Percentiles rank a stretch among this genome's conserved stretches.
Conservation (phyloP, 176 grass and related monocot species). For the Thinopyrum elongatum region DNA sequence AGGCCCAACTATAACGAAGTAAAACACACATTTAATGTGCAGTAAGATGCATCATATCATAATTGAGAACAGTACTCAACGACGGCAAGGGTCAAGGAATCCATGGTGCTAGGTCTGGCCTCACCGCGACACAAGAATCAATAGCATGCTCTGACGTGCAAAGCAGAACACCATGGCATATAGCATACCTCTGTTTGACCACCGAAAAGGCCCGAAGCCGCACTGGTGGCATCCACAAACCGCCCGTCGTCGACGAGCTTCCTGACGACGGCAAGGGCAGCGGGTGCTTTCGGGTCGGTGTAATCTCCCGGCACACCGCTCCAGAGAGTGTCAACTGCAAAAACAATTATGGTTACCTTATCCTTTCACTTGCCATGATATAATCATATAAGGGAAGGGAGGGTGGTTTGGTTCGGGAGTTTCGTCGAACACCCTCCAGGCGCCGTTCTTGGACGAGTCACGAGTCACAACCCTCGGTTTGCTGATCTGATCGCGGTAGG, state of each 20-base stretch:
- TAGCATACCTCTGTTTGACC: conserved; percentile 45
- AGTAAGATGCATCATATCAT: background rate
- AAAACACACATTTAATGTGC: background rate
- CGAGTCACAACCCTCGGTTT: background rate
- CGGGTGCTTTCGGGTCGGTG: conserved; percentile 43
- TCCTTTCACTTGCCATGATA: background rate
- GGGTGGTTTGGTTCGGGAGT: background rate
- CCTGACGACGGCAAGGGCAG: conserved; percentile 53
- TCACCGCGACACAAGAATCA: background rate
- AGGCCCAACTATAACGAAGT: too few relatives aligned
- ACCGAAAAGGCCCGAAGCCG: conserved; percentile 48
- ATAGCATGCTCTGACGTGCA: background rate
- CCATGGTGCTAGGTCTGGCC: background rate
- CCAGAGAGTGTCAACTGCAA: conserved; percentile 51
- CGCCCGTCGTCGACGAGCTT: conserved; percentile 53
- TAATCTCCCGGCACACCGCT: conserved; percentile 64
- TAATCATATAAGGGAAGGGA: background rate
- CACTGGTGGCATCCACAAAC: conserved; percentile 45
- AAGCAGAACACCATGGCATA: background rate
- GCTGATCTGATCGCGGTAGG: background rate
- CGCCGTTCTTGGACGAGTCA: background rate
- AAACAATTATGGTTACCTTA: background rate
- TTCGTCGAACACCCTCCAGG: background rate
- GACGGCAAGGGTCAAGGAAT: background rate
- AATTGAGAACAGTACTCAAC: background rate